A percentile compares a stretch with the other conserved stretches of the same genome.
Conservation (phyloP, 352 stramenopile genomes). For the Pythium angustatum region DNA sequence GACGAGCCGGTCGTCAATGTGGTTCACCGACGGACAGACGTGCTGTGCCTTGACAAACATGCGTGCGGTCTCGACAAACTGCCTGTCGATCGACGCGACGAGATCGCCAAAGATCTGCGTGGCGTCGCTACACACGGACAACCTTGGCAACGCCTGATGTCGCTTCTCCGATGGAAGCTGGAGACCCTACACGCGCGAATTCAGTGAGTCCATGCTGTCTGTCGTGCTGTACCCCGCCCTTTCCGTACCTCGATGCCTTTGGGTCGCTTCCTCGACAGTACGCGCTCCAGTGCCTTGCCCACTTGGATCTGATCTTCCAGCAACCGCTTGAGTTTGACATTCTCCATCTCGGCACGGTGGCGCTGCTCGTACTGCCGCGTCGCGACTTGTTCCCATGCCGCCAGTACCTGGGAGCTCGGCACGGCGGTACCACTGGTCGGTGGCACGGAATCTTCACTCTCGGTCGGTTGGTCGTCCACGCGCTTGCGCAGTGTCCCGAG, state of each 20-base stretch:
- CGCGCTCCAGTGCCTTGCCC: conserved; percentile 13
- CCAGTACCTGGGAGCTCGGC: background rate
- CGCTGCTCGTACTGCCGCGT: conserved; percentile 20
- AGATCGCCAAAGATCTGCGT: conserved; percentile 3
- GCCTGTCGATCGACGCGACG: background rate
- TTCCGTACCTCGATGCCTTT: conserved; percentile 15
- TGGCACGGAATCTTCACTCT: background rate
- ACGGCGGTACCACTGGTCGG: no score
- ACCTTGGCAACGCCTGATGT: no score
- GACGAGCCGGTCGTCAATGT: background rate
- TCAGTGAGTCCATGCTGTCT: no score
- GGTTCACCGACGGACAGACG: background rate
- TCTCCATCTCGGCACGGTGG: conserved; percentile 20
- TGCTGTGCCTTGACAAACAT: background rate
- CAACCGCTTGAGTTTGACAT: conserved; percentile 12
- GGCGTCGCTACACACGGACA: background rate
- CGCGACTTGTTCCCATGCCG: conserved; percentile 15
- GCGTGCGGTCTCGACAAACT: background rate
- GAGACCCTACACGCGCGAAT: no score
- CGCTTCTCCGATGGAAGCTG: no score
- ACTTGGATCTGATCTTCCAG: conserved; percentile 26
- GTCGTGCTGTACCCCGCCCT: no score
- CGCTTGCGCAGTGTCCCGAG: conserved; percentile 3
- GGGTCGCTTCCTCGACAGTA: conserved; percentile 14
- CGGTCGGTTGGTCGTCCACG: background rate